phyloP scores from a whole-genome alignment of 73 alveolate species.

The Paramecium sexaurelia region DNA sequence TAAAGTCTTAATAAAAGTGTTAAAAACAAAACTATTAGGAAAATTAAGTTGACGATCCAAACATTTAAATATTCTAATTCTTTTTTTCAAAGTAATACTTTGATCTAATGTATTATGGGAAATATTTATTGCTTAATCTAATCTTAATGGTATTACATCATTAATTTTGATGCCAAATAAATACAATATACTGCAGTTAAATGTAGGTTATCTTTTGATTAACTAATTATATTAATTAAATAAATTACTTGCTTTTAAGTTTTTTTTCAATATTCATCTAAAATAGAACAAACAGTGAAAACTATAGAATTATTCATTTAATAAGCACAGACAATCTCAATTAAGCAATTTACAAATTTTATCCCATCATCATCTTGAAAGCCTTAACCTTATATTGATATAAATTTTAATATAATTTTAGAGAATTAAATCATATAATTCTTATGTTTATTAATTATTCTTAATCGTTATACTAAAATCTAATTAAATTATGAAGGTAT shows the following conservation, averaged over 20 bases:
- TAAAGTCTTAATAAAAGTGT: neutral
- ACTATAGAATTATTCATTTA: neutral
- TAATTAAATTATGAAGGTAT: neutral
- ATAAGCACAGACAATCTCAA: neutral
- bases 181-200: neutral
- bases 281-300: neutral
- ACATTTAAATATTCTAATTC: neutral
- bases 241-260: neutral
- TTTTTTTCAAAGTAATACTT: neutral
- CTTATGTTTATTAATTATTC: neutral
- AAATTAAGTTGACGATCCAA: constrained; percentile 1
- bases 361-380: neutral
- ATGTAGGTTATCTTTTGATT: neutral
- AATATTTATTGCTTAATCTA: neutral
- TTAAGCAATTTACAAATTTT: neutral
- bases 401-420: neutral
- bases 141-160: neutral
- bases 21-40: neutral
- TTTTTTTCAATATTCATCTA: neutral
- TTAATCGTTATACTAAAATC: neutral
- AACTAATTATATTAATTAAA: neutral
- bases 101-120: neutral
- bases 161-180: constrained; percentile 32
- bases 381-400: neutral
- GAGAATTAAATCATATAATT: neutral